Base-by-base conservation (phyloP, 2,329 filamentous ascomycete species). In the Neoarthrinium moseri region DNA sequence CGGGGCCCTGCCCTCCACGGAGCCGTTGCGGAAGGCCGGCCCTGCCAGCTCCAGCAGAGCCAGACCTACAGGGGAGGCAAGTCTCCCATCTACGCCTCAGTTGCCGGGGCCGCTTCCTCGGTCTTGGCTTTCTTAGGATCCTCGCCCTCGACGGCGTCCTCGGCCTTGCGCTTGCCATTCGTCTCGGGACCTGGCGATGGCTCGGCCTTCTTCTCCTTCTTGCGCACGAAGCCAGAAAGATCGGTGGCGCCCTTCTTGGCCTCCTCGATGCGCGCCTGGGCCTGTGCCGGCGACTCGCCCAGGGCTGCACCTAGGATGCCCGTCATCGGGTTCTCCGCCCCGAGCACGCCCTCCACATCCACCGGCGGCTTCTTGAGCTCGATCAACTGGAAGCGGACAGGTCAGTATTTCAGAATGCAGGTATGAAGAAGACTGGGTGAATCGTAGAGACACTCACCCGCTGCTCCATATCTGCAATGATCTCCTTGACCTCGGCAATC, bases 381-480 rank as follows among this genome's bases (percentile, higher is more conserved):
- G 34, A 77, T 69, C 26, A 92, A 80, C 76, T 86, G 53, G n/a
- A 37, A 5, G 17, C 26, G 24, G 21, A 46, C 55, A 53, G 51
- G 56, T 56, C 41, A 46, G 37, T 32, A 47, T 35, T 42, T 49
- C 23, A 52, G 43, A 53, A 32, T 42, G 48, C 32, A 40, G 35
- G 37, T 20, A 44, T n/a, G 29, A 43, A 51, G 50, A 53, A 52
- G 50, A 55, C 55, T 54, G 55, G 54, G 56, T 55, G 51, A 45
- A 32, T 22, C 37, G 22, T 11, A 37, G 49, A 47, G 51, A 53
- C 45, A 68, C 79, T 67, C 70, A 87, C 82, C 54, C 87, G 75
- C 62, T 85, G 80, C 68, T 90, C 83, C 81, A 94, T 89, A 54
- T 94, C 89, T 43, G 78, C 77, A 38, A 92, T 77, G 54, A 94